Evolutionary conservation across 805 yeast genomes (phyloP).

Genomic region (Nakazawaea wyomingensis): DNA sequence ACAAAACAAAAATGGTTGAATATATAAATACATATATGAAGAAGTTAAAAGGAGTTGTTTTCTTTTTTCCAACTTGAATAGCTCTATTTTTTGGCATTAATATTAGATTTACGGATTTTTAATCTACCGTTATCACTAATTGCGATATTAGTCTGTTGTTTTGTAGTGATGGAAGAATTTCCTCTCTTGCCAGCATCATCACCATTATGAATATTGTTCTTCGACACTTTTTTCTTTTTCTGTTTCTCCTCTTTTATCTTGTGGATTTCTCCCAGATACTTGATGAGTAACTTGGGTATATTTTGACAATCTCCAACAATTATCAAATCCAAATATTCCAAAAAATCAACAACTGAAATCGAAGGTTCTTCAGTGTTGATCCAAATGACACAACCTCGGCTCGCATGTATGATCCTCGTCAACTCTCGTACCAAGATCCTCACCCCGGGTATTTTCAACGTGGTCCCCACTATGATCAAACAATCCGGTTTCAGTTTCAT

Average conservation of each 20-base stretch:
- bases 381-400: slow-evolving; percentile 59
- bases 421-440: slow-evolving; percentile 55
- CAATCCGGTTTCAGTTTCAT: slow-evolving; percentile 67
- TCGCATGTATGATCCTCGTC: slow-evolving; percentile 49
- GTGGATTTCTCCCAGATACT: slow-evolving; percentile 22
- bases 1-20: slow-evolving; percentile 26
- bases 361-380: slow-evolving; percentile 53
- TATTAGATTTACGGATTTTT: slow-evolving; percentile 1
- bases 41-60: no score
- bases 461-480: slow-evolving; percentile 77
- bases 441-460: slow-evolving; percentile 76
- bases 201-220: no score
- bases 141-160: neutral
- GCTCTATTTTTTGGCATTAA: slow-evolving; percentile 6
- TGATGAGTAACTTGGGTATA: slow-evolving; percentile 29
- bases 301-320: slow-evolving; percentile 65
- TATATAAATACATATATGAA: no score
- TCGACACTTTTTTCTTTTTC: slow-evolving; percentile 6
- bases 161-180: slow-evolving; percentile 4
- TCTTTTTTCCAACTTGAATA: no score
- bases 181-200: no score
- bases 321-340: slow-evolving; percentile 51
- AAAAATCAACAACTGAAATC: slow-evolving; percentile 40
- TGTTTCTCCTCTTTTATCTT: slow-evolving; percentile 14
- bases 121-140: neutral